Percentiles rank a stretch among this genome's conserved stretches.
These are phyloP conservation scores for Emericellopsis atlantica DNA, from an alignment of 2,329 filamentous ascomycete genomes.

Conservation along the genomic window DNA sequence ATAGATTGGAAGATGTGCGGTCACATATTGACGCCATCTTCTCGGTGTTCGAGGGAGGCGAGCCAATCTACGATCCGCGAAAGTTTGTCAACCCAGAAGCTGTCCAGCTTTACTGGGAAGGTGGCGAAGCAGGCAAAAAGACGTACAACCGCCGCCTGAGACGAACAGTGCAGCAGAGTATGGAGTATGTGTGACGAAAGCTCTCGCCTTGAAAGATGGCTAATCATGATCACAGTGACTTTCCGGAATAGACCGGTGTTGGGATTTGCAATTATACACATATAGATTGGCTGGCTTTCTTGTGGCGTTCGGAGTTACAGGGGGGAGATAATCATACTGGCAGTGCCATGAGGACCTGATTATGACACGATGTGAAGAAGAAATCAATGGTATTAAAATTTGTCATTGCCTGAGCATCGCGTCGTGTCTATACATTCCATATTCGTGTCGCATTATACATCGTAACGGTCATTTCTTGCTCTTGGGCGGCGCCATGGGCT, in stretches of 20 bases:
- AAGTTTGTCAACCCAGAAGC: slow-evolving; percentile 80
- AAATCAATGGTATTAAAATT: background rate
- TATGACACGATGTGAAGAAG: too few species aligned
- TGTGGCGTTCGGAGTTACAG: too few species aligned
- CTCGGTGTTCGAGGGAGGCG: slow-evolving; percentile 71
- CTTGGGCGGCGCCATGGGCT: slow-evolving; percentile 1
- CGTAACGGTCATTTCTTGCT: slow-evolving; percentile 1
- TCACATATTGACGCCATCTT: slow-evolving; percentile 80
- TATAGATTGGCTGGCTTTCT: background rate
- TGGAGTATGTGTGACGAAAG: slow-evolving; percentile 37
- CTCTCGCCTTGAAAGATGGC: background rate
- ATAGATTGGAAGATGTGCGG: slow-evolving; percentile 60
- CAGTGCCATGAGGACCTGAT: too few species aligned
- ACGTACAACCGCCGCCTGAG: slow-evolving; percentile 72
- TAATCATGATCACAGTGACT: slow-evolving; percentile 12
- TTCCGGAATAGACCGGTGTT: slow-evolving; percentile 13
- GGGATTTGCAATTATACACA: background rate
- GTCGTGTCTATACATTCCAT: too few species aligned
- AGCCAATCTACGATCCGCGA: slow-evolving; percentile 79
- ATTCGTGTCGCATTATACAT: too few species aligned
- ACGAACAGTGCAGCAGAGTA: slow-evolving; percentile 59
- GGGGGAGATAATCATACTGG: too few species aligned
- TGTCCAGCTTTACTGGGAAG: slow-evolving; percentile 77
- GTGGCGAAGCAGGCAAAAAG: slow-evolving; percentile 59
- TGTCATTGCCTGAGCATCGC: background rate